Percentiles rank a stretch among this genome's conserved stretches.
phyloP scores from a whole-genome alignment of 164 flowering plant genomes.

The Paratinospora sagittata region DNA sequence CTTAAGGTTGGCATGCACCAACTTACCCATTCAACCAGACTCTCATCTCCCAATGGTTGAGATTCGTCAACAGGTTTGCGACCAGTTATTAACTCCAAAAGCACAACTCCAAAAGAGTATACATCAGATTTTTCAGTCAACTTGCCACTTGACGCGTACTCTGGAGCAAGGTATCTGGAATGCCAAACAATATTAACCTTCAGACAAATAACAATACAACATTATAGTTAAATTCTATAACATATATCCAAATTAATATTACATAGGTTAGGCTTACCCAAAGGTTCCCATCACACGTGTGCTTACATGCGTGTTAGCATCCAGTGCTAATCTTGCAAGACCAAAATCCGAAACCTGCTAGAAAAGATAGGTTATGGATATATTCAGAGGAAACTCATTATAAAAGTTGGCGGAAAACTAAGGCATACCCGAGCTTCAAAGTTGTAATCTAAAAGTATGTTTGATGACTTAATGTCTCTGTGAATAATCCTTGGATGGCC shows the following conservation, averaged over 20 bases:
- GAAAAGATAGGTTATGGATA: neutral
- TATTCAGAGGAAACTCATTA: slow-evolving; percentile 4
- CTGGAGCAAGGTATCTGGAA: slow-evolving; percentile 80
- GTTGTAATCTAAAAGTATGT: slow-evolving; percentile 74
- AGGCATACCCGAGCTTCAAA: slow-evolving; percentile 74
- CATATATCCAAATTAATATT: neutral
- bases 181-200: slow-evolving; percentile 9
- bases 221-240: neutral
- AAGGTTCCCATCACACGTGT: slow-evolving; percentile 97
- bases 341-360: slow-evolving; percentile 91
- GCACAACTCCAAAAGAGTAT: slow-evolving; percentile 75
- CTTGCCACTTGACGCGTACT: slow-evolving; percentile 77
- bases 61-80: slow-evolving; percentile 77
- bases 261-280: slow-evolving; percentile 44
- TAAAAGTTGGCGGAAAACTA: neutral
- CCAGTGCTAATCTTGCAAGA: slow-evolving; percentile 74
- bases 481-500: slow-evolving; percentile 92
- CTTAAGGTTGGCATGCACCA: neutral
- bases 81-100: slow-evolving; percentile 74
- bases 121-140: slow-evolving; percentile 82
- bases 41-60: slow-evolving; percentile 72
- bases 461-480: slow-evolving; percentile 90
- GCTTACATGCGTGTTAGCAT: slow-evolving; percentile 67
- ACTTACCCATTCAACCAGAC: slow-evolving; percentile 78
- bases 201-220: neutral